A percentile compares a stretch with the other conserved stretches of the same genome.
Evolutionary conservation across 495 filamentous ascomycete species (phyloP).

Genomic region (Margaritispora aquatica): DNA sequence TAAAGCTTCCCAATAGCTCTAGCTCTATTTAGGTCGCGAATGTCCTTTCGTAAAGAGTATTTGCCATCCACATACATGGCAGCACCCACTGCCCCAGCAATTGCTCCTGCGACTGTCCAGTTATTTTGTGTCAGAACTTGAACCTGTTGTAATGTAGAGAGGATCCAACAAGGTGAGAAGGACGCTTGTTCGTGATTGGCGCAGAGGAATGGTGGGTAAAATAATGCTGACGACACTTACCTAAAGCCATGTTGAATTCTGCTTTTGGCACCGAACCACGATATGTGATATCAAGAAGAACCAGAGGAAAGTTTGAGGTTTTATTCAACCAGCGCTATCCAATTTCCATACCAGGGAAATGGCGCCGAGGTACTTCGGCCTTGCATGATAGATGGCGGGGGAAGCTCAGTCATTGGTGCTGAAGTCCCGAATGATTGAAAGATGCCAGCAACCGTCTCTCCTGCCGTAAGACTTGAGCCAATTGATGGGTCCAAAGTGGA

Average conservation of each 20-base stretch:
- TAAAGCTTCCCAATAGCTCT: slow-evolving; percentile 28
- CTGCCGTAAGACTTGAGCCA: background rate
- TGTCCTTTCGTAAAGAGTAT: slow-evolving; percentile 57
- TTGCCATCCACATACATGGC: slow-evolving; percentile 65
- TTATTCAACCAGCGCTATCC: background rate
- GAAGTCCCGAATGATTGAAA: background rate
- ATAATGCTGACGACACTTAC: background rate
- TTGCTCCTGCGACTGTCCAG: slow-evolving; percentile 31
- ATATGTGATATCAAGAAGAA: no score
- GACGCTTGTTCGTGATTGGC: background rate
- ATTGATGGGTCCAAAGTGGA: background rate
- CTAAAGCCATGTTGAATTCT: slow-evolving; percentile 1
- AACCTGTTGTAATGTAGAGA: background rate
- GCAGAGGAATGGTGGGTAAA: background rate
- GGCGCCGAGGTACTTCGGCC: background rate
- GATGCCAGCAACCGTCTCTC: background rate
- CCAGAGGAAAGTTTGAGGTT: no score
- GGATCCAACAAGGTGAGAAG: no score
- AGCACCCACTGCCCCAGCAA: slow-evolving; percentile 45
- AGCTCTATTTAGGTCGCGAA: slow-evolving; percentile 29
- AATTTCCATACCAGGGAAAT: background rate
- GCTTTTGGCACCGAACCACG: no score
- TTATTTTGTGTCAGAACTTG: background rate
- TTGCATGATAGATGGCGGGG: background rate
- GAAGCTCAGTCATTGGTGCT: background rate